These are phyloP conservation scores for Lactarius quietus DNA, from an alignment of 768 basidiomycete species.

Conservation along the genomic window DNA sequence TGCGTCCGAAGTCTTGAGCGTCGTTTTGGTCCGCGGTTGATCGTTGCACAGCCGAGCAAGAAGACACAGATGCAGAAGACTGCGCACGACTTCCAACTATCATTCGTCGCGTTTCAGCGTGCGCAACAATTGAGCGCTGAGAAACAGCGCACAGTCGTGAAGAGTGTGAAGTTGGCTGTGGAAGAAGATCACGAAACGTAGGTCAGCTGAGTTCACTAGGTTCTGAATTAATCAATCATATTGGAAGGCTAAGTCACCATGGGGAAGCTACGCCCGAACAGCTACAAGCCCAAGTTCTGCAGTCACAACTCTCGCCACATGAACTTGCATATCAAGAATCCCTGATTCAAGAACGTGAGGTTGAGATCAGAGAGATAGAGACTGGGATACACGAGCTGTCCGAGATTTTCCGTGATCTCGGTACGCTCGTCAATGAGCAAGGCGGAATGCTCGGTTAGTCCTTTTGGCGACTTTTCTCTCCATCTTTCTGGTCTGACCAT, in stretches of 20 bases:
- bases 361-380: constrained; percentile 95
- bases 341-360: constrained; percentile 89
- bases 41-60: constrained; percentile 55
- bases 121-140: constrained; percentile 90
- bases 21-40: neutral
- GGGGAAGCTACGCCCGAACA: constrained; percentile 48
- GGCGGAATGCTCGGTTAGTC: constrained; percentile 86
- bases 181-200: constrained; percentile 58
- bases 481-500: neutral
- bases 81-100: constrained; percentile 87
- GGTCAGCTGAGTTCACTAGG: neutral
- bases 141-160: constrained; percentile 83
- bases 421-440: constrained; percentile 91
- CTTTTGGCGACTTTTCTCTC: constrained; percentile 9
- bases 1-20: constrained; percentile 34
- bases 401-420: constrained; percentile 95
- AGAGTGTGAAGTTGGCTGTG: constrained; percentile 78
- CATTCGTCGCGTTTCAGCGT: constrained; percentile 86
- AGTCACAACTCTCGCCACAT: constrained; percentile 76
- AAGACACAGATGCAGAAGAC: constrained; percentile 89
- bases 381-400: constrained; percentile 93
- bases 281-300: constrained; percentile 66
- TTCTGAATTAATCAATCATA: too few relatives aligned
- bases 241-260: constrained; percentile 13
- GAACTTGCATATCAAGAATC: constrained; percentile 97